Base-by-base conservation (phyloP, 148 eudicot genomes). In the Talinum fruticosum region DNA sequence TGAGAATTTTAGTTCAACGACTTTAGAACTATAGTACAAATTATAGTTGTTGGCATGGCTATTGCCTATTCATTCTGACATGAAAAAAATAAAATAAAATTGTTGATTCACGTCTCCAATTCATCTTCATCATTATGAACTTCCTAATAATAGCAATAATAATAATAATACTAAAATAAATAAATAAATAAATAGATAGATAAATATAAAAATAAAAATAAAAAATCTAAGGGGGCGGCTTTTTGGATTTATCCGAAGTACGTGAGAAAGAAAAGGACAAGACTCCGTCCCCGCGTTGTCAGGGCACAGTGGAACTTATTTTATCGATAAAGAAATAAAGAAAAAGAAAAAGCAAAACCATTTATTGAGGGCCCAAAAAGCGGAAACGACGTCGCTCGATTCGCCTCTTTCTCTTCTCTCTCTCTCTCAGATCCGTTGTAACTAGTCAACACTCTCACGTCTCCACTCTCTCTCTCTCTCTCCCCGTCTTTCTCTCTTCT, bases 371-470 rank as follows among this genome's bases (percentile, higher is more conserved):
- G 10, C 44, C 71, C 14, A 67, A 67, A 67, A 35, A 32, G 57
- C 5, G 57, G 6, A 24, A 72, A 72, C 74, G 61, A 72, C 74
- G 74, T 45, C 74, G 74, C 57, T 32, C n/a, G 6, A 44, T 47
- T 21, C 15, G 2, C 66, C 14, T 10, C 30, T 28, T 16, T 62
- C 4, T 78, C 72, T 61, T 3, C 12, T 14, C 12, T 14, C 14
- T 41, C 59, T n/a, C 33, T 16, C 41, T 49, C 70, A 78, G 77
- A 77, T 81, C 84, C 84, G 61, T 77, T 67, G 53, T 13, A 57
- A 73, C 83, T 67, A 81, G 83, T 77, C 84, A 77, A 82, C 84
- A 77, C 84, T 76, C 84, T 67, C 80, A 73, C 77, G 77, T 66
- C 77, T 74, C 66, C 77, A 75, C 82, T 49, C 82, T 33, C 38